Conservation (phyloP, 768 basidiomycete species). For the Boletus rubescentipes region DNA sequence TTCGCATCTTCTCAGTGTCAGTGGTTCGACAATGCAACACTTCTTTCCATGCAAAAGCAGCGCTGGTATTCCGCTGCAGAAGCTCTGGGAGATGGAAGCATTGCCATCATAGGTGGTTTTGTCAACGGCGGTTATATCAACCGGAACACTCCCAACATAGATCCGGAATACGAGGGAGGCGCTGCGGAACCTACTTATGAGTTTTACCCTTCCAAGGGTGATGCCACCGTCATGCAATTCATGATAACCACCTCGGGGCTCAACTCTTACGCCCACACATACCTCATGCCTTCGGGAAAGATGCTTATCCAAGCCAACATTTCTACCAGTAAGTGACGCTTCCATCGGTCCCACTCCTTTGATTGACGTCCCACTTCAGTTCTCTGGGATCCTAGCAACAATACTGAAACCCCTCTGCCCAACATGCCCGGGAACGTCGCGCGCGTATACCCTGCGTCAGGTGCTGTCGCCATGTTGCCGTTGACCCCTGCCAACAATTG, state of each 20-base stretch:
- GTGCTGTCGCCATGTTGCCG: slow-evolving; percentile 87
- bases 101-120: slow-evolving; percentile 82
- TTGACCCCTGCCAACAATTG: slow-evolving; percentile 89
- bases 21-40: slow-evolving; percentile 68
- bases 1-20: slow-evolving; percentile 52
- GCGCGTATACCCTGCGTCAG: slow-evolving; percentile 91
- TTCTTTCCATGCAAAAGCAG: slow-evolving; percentile 62
- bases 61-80: slow-evolving; percentile 84
- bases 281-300: slow-evolving; percentile 72
- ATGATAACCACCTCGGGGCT: slow-evolving; percentile 71
- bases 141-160: slow-evolving; percentile 65
- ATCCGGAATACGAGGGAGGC: slow-evolving; percentile 62
- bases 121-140: slow-evolving; percentile 79
- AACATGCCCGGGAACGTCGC: slow-evolving; percentile 70
- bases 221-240: slow-evolving; percentile 60
- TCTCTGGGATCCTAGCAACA: slow-evolving; percentile 54
- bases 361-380: slow-evolving; percentile 27
- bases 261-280: slow-evolving; percentile 75
- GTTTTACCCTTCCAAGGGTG: slow-evolving; percentile 68
- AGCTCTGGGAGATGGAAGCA: slow-evolving; percentile 68
- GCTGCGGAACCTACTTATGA: slow-evolving; percentile 82
- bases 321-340: slow-evolving; percentile 24
- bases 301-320: slow-evolving; percentile 83
- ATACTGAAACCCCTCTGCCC: slow-evolving; percentile 62
- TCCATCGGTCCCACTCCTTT: neutral